Percentiles rank a stretch among this genome's conserved stretches.
Conservation (phyloP, 108 stramenopile species). For the Cylindrotheca closterium region DNA sequence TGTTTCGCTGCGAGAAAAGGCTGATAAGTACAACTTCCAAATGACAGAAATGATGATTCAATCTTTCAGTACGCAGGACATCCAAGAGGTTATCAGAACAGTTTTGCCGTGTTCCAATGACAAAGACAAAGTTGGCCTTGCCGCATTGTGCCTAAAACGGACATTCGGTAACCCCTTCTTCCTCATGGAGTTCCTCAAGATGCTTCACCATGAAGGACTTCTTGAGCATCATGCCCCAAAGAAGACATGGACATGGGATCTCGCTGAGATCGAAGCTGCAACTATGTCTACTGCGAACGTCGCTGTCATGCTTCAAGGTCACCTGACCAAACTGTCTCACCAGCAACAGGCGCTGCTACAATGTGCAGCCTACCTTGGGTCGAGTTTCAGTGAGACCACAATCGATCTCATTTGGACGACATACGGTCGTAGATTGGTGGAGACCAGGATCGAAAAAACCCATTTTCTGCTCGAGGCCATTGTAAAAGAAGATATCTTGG, state of each 20-base stretch:
- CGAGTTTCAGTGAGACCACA: too few species aligned
- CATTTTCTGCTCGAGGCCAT: too few species aligned
- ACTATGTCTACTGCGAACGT: too few species aligned
- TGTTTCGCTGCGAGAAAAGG: not conserved
- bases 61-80: not conserved
- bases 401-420: too few species aligned
- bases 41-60: not conserved
- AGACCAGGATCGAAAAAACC: too few species aligned
- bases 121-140: not conserved
- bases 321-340: constrained; percentile 22
- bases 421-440: too few species aligned
- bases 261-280: constrained; percentile 4
- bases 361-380: constrained; percentile 14
- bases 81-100: not conserved
- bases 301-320: constrained; percentile 36
- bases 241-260: constrained; percentile 22
- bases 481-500: too few species aligned
- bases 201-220: constrained; percentile 3
- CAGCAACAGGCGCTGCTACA: constrained; percentile 1
- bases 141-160: constrained; percentile 7
- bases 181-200: constrained; percentile 16
- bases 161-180: constrained; percentile 41
- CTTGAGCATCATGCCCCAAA: constrained; percentile 9
- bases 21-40: not conserved
- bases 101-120: constrained; percentile 9